These are phyloP conservation scores for Aethionema arabicum DNA, from an alignment of 345 rosid genomes.

Conservation along the genomic window DNA sequence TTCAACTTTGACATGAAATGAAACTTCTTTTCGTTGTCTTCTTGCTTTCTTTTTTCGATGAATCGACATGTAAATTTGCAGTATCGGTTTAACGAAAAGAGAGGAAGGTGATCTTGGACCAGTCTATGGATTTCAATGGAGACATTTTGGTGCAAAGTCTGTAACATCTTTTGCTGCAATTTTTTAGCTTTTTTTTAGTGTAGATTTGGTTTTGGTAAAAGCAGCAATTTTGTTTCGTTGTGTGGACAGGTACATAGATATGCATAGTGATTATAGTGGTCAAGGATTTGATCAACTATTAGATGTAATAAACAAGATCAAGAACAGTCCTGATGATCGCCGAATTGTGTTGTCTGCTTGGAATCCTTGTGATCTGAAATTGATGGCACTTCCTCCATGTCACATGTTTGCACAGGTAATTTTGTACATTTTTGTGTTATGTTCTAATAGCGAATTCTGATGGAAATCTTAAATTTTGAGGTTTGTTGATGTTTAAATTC, in stretches of 20 bases:
- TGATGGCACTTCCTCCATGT: conserved; percentile 97
- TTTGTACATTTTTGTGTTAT: neutral
- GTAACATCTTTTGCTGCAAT: conserved; percentile 21
- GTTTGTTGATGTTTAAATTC: too few species aligned
- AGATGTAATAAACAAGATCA: conserved; percentile 81
- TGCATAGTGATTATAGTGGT: conserved; percentile 89
- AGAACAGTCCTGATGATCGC: conserved; percentile 82
- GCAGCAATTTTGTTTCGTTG: conserved; percentile 4
- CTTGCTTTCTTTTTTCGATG: neutral
- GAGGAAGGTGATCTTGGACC: conserved; percentile 96
- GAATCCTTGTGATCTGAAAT: conserved; percentile 91
- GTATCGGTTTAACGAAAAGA: conserved; percentile 68
- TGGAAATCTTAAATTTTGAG: too few species aligned
- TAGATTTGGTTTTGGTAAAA: neutral
- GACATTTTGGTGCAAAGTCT: conserved; percentile 94
- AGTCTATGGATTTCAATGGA: conserved; percentile 97
- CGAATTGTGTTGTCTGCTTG: conserved; percentile 87
- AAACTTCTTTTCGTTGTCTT: neutral
- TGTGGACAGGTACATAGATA: conserved; percentile 76
- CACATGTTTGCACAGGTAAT: conserved; percentile 94
- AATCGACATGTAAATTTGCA: conserved; percentile 31
- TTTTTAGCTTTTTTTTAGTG: neutral
- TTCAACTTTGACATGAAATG: neutral
- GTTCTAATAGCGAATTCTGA: too few species aligned
- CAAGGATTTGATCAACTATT: conserved; percentile 91